These are phyloP conservation scores for Scutellaria galericulata DNA, from an alignment of 257 asterid genomes.

Conservation along the genomic window DNA sequence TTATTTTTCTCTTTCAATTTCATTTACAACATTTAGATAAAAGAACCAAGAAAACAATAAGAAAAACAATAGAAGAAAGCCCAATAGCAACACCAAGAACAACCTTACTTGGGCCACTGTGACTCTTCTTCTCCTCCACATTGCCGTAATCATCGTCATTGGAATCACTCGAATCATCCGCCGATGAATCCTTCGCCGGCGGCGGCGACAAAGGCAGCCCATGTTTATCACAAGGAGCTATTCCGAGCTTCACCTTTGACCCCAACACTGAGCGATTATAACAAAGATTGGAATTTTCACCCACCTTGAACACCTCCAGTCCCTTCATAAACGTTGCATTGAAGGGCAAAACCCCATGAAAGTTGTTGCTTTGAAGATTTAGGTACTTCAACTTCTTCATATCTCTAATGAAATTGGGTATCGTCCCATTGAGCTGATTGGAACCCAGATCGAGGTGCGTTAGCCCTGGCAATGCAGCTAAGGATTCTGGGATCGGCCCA, in stretches of 20 bases:
- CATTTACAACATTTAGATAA: slow-evolving; percentile 82
- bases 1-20: slow-evolving; percentile 21
- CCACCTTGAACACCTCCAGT: slow-evolving; percentile 66
- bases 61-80: slow-evolving; percentile 79
- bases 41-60: slow-evolving; percentile 81
- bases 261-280: slow-evolving; percentile 66
- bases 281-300: slow-evolving; percentile 79
- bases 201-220: slow-evolving; percentile 90
- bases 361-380: slow-evolving; percentile 73
- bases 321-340: slow-evolving; percentile 68
- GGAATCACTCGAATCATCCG: slow-evolving; percentile 46
- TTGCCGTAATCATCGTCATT: slow-evolving; percentile 50
- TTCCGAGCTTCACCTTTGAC: slow-evolving; percentile 82
- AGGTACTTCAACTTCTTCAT: slow-evolving; percentile 75
- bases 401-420: slow-evolving; percentile 66
- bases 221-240: slow-evolving; percentile 80
- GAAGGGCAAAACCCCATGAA: slow-evolving; percentile 85
- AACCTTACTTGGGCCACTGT: slow-evolving; percentile 81
- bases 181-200: slow-evolving; percentile 62
- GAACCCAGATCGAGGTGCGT: slow-evolving; percentile 81
- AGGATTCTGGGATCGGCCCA: slow-evolving; percentile 71
- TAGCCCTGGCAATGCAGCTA: slow-evolving; percentile 65
- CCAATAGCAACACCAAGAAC: slow-evolving; percentile 93
- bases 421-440: slow-evolving; percentile 80
- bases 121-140: slow-evolving; percentile 48